A percentile compares a stretch with the other conserved stretches of the same genome.
phyloP scores from a whole-genome alignment of 2,329 filamentous ascomycete genomes.

The Penicillium sp. region DNA sequence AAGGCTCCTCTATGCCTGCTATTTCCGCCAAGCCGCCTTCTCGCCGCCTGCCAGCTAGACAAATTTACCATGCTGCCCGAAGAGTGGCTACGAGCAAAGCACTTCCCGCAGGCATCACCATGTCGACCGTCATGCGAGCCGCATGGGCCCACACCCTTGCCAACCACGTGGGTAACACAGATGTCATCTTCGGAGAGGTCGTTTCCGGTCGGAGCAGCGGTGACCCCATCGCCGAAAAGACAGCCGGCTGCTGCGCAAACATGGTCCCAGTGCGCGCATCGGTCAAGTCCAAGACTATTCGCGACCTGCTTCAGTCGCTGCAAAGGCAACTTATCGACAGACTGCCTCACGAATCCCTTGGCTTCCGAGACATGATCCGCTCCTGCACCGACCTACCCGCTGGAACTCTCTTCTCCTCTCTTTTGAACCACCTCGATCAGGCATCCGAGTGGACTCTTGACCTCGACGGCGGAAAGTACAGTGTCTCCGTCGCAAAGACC shows the following conservation, averaged over 20 bases:
- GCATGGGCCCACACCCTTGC: slow-evolving; percentile 11
- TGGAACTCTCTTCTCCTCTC: slow-evolving; percentile 6
- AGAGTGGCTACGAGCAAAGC: background rate
- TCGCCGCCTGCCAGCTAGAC: slow-evolving; percentile 1
- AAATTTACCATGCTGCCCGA: slow-evolving; percentile 5
- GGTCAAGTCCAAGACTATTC: slow-evolving; percentile 5
- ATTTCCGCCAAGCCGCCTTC: background rate
- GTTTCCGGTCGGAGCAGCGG: slow-evolving; percentile 17
- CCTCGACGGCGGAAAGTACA: slow-evolving; percentile 22
- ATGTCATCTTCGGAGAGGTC: slow-evolving; percentile 18
- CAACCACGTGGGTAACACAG: background rate
- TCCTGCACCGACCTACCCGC: slow-evolving; percentile 7
- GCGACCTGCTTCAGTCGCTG: slow-evolving; percentile 7
- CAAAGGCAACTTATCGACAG: slow-evolving; percentile 13
- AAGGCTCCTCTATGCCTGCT: slow-evolving; percentile 4
- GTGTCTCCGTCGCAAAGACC: slow-evolving; percentile 9
- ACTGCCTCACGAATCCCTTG: slow-evolving; percentile 4
- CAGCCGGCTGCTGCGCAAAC: slow-evolving; percentile 17
- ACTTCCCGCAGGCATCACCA: slow-evolving; percentile 4
- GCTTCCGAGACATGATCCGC: slow-evolving; percentile 9
- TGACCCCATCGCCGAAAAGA: slow-evolving; percentile 5
- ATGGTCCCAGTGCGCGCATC: slow-evolving; percentile 13
- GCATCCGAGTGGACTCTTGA: slow-evolving; percentile 7
- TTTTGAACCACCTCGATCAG: slow-evolving; percentile 24
- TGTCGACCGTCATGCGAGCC: slow-evolving; percentile 17